These are phyloP conservation scores for Hypholoma sublateritium DNA, from an alignment of 768 basidiomycete genomes.

Conservation along the genomic window DNA sequence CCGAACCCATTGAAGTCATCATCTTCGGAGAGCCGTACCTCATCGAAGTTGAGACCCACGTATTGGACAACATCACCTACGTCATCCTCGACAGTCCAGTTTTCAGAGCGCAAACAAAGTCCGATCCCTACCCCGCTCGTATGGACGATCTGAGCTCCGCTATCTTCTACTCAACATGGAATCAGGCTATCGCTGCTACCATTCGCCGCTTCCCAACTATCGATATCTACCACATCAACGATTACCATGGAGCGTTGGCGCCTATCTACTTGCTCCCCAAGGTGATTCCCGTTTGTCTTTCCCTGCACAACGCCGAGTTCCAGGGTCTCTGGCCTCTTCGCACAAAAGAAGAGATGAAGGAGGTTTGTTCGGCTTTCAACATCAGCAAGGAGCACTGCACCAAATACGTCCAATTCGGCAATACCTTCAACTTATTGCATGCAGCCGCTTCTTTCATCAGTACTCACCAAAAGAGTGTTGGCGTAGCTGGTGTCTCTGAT, in stretches of 20 bases:
- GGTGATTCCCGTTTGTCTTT: constrained; percentile 86
- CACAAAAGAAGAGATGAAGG: constrained; percentile 98
- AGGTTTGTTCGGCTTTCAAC: constrained; percentile 97
- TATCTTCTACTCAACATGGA: constrained; percentile 98
- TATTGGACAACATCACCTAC: constrained; percentile 93
- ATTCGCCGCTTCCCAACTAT: constrained; percentile 84
- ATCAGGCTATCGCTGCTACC: constrained; percentile 92
- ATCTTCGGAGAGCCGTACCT: constrained; percentile 96
- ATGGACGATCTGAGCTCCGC: constrained; percentile 97
- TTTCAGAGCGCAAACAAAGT: constrained; percentile 94
- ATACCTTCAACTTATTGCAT: constrained; percentile 95
- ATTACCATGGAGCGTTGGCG: constrained; percentile 92
- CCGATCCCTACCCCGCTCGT: constrained; percentile 93
- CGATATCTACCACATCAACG: constrained; percentile 94
- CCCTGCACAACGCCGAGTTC: constrained; percentile 96
- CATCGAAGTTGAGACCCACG: constrained; percentile 93
- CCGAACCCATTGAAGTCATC: constrained; percentile 93
- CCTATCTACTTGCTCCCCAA: constrained; percentile 91
- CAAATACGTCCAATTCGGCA: constrained; percentile 97
- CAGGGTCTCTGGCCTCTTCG: constrained; percentile 96
- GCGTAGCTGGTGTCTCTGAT: constrained; percentile 96
- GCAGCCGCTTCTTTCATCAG: constrained; percentile 93
- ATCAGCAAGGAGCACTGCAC: constrained; percentile 95
- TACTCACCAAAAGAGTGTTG: constrained; percentile 88
- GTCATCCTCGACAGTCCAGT: constrained; percentile 93